phyloP scores from a whole-genome alignment of 208 protist genomes.

The Trichomonas gallinae region DNA sequence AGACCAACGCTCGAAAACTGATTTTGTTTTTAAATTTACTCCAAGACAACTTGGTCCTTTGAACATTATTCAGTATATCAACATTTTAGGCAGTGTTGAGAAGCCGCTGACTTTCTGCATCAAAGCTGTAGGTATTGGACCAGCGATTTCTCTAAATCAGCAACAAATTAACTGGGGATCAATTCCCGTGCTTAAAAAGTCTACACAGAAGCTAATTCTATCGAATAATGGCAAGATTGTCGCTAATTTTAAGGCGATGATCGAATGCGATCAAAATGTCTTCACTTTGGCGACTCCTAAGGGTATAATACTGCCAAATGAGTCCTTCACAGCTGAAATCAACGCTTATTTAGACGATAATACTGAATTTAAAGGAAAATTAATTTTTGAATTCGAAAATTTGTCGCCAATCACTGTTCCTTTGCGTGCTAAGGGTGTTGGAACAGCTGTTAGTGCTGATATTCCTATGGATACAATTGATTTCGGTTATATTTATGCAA shows the following conservation, averaged over 20 bases:
- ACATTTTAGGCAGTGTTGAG: not conserved
- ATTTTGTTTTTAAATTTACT: not conserved
- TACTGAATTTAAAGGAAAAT: not conserved
- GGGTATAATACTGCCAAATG: not conserved
- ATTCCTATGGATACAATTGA: constrained; percentile 1
- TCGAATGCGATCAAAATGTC: not conserved
- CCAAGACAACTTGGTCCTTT: not conserved
- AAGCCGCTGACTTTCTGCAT: not conserved
- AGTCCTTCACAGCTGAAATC: not conserved
- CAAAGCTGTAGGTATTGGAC: not conserved
- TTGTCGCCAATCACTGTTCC: not conserved
- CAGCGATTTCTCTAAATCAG: not conserved
- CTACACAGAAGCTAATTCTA: not conserved
- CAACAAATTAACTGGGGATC: not conserved
- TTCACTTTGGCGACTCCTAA: not conserved
- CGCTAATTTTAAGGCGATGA: not conserved
- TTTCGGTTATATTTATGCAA: not conserved
- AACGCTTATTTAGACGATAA: not conserved
- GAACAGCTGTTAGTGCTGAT: not conserved
- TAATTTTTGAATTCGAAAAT: not conserved
- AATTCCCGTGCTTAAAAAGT: not conserved
- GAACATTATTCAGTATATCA: not conserved
- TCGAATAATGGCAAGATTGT: not conserved
- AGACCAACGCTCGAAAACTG: no score
- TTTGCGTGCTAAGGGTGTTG: not conserved